Evolutionary conservation across 192 early-diverging fungal species (phyloP).

Genomic region (Coemansia guatemalensis): DNA sequence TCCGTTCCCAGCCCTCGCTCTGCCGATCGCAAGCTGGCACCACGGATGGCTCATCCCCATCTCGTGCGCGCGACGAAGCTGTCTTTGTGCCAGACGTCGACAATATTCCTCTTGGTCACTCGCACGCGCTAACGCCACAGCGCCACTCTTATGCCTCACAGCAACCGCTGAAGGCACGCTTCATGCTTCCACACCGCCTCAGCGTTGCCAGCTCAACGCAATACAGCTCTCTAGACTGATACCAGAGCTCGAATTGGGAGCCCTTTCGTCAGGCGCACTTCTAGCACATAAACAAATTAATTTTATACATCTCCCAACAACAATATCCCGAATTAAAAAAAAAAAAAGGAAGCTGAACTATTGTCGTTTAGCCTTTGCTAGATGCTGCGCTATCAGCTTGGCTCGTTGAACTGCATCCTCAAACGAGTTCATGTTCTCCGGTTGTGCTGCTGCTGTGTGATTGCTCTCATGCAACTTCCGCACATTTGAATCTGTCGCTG

Average conservation of each 20-base stretch:
- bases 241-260: no score
- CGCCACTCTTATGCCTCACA: not conserved
- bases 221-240: constrained; percentile 8
- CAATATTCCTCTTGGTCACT: not conserved
- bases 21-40: constrained; percentile 8
- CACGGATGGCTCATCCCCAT: constrained; percentile 7
- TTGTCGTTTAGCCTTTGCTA: constrained; percentile 16
- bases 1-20: constrained; percentile 49
- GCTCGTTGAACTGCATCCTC: constrained; percentile 44
- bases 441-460: not conserved
- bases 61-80: constrained; percentile 6
- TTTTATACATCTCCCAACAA: no score
- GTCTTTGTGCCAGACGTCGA: constrained; percentile 31
- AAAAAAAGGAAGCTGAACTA: not conserved
- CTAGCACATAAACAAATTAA: no score
- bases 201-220: constrained; percentile 12
- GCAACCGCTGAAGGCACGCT: constrained; percentile 15
- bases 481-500: not conserved
- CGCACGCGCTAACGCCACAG: not conserved
- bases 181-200: constrained; percentile 31
- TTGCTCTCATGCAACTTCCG: no score
- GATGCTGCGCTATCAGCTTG: constrained; percentile 45
- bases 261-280: no score
- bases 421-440: constrained; percentile 25
- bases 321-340: no score